These are phyloP conservation scores for Colletotrichum eleusines DNA, from an alignment of 2,329 filamentous ascomycete genomes.

Conservation along the genomic window DNA sequence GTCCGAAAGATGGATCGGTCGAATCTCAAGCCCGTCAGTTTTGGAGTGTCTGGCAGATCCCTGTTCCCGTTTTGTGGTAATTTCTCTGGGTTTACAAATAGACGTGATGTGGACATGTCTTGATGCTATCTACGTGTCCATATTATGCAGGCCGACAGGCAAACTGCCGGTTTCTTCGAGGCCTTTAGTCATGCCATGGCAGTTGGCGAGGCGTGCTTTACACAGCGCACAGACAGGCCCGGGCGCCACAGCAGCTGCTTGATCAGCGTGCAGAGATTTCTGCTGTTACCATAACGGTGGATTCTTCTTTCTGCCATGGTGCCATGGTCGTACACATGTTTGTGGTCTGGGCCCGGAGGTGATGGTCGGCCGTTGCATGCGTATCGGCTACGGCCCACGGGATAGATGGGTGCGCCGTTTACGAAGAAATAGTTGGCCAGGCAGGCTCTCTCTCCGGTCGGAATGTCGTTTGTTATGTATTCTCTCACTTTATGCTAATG, in stretches of 20 bases:
- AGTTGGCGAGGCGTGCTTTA: not conserved
- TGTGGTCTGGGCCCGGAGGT: constrained; percentile 1
- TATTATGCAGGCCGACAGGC: not conserved
- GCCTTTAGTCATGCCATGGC: not conserved
- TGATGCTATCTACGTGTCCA: not conserved
- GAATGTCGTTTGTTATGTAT: not conserved
- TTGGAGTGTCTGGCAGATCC: constrained; percentile 21
- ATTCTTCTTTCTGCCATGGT: not conserved
- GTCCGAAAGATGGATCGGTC: constrained; percentile 26
- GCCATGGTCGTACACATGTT: not conserved
- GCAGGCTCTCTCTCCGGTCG: too few relatives aligned
- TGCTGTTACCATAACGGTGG: not conserved
- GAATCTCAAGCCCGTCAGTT: constrained; percentile 5
- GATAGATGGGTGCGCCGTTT: not conserved
- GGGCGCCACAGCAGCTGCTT: constrained; percentile 12
- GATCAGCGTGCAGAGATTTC: constrained; percentile 1
- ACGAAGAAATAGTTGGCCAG: constrained; percentile 1
- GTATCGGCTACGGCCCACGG: not conserved
- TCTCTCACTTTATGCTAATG: not conserved
- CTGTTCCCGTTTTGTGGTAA: constrained; percentile 13
- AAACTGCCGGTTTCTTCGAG: not conserved
- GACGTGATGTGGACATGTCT: not conserved
- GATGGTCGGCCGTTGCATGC: not conserved
- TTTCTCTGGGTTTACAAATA: not conserved
- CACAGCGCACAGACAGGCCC: constrained; percentile 22